phyloP scores from a whole-genome alignment of 306 rosid species.

The Psophocarpus tetragonolobus region DNA sequence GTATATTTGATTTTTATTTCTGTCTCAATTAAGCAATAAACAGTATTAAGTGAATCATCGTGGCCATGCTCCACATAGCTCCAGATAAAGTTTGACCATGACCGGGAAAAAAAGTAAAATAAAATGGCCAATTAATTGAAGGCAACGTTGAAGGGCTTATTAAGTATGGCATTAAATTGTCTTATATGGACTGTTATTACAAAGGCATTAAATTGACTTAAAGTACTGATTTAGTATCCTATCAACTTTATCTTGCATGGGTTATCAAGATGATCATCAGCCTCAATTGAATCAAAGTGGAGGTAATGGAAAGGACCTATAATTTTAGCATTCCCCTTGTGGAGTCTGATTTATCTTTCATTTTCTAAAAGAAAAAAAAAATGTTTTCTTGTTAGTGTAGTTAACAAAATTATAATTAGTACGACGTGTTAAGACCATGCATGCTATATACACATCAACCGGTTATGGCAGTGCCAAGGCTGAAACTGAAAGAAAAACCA shows the following conservation, averaged over 20 bases:
- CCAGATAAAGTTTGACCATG: conserved; percentile 26
- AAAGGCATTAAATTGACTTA: neutral
- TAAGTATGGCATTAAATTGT: neutral
- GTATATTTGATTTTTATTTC: neutral
- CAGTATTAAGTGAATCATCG: conserved; percentile 2
- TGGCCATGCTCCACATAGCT: conserved; percentile 12
- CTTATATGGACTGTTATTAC: neutral
- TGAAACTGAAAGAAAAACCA: neutral
- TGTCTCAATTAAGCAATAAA: neutral
- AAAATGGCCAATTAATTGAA: conserved; percentile 2
- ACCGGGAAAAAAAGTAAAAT: neutral
- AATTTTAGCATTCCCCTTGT: neutral
- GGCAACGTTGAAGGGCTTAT: neutral
- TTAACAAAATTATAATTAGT: neutral
- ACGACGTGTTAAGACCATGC: neutral
- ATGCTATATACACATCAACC: neutral
- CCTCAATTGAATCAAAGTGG: neutral
- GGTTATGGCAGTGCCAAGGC: neutral
- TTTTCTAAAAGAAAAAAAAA: neutral
- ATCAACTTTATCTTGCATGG: neutral
- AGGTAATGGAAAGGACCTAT: neutral
- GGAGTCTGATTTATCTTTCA: neutral
- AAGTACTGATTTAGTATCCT: neutral
- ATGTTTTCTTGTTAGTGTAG: neutral
- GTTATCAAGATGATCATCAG: neutral